Evolutionary conservation across 1,284 basidiomycete species (phyloP), one percentile per base, ranked within the genome.

Genomic region (Sporisorium scitamineum): DNA sequence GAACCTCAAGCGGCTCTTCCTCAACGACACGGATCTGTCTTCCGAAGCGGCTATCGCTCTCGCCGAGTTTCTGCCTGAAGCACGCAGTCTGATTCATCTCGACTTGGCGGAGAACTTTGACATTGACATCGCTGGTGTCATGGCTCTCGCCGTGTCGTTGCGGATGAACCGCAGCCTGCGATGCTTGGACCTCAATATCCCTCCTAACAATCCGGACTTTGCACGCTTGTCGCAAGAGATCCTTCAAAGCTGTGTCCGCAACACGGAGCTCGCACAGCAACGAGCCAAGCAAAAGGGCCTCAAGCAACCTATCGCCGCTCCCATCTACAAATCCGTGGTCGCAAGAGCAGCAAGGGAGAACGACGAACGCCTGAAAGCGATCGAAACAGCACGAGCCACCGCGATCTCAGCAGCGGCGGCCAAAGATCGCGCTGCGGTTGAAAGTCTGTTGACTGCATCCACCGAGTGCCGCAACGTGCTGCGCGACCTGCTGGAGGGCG

Each of bases 61-160:
- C 1, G 96, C 96, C 4, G 95, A 98, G 86, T 98, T 97, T 87
- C 89, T 98, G 3, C 95, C 95, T 0, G 95, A 98, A 84, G 92
- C 93, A 0, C 89, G 89, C 27, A 92, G 92, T 0, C 88, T 98
- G 5, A 88, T 98, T 0, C 95, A 98, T 85, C 90, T 98, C 52
- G 87, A 87, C 61, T 68, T 87, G 22, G 85, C 87, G 5, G 76
- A 80, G 29, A 85, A 85, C 60, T 66, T 79, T 42, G 87, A 88
- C 6, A 88, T 98, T 44, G 94, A 94, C 78, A 89, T 95, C 34
- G 95, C 94, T 0, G 94, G 94, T 18, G 93, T 97, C 7, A 92
- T 97, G 90, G 96, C 95, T 0, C 89, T 99, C 14, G 92, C 90
- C 47, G 92, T 92, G 0, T 93, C 94, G 0, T 87, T 98, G 60